Conservation (phyloP, 2,329 filamentous ascomycete genomes). For the Rutstroemia sp. region DNA sequence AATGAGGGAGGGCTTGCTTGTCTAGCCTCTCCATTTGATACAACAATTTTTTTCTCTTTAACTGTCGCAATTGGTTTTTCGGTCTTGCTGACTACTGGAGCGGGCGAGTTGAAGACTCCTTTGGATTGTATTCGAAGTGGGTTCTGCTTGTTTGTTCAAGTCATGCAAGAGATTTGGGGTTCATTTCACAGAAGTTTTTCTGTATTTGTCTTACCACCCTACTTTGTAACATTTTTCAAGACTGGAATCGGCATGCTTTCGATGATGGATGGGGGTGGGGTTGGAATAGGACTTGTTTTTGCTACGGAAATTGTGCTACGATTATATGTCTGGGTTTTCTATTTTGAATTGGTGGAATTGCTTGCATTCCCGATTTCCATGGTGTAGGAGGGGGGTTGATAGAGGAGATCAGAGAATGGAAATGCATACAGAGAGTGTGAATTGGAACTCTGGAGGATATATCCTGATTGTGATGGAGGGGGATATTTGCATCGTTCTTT, state of each 20-base stretch:
- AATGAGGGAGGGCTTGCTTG: constrained; percentile 3
- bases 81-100: not conserved
- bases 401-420: too few species aligned
- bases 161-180: not conserved
- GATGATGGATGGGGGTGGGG: constrained; percentile 1
- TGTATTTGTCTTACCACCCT: not conserved
- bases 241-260: not conserved
- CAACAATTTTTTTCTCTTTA: not conserved
- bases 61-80: not conserved
- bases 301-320: constrained; percentile 8
- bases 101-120: not conserved
- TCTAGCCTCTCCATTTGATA: constrained; percentile 1
- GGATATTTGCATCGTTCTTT: not conserved
- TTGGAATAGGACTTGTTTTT: constrained; percentile 2
- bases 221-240: not conserved
- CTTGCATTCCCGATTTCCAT: too few species aligned
- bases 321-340: constrained; percentile 8
- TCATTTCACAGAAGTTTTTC: not conserved
- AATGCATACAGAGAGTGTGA: too few species aligned
- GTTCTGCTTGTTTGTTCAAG: not conserved
- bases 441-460: not conserved
- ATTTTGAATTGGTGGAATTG: not conserved
- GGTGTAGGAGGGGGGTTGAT: too few species aligned
- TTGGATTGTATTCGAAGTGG: not conserved
- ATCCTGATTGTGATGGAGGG: not conserved